Evolutionary conservation across 2,329 filamentous ascomycete genomes (phyloP).

Genomic region (Chaetomiaceae sp.): DNA sequence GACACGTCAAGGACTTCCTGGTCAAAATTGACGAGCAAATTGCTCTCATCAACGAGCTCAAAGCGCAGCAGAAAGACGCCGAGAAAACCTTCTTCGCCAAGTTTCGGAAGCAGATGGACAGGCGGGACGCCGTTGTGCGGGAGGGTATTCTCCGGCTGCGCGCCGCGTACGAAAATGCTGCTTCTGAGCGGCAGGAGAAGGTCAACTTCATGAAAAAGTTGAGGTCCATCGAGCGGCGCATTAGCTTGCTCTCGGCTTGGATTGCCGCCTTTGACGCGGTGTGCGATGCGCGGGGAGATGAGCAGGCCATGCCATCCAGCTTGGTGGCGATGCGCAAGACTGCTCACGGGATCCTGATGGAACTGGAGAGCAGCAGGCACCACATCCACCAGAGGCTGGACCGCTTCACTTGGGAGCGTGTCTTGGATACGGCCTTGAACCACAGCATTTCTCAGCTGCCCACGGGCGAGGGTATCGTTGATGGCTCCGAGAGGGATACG

Average conservation of each 20-base stretch:
- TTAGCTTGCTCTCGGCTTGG: conserved; percentile 84
- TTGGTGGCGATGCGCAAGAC: conserved; percentile 77
- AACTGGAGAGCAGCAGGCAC: conserved; percentile 84
- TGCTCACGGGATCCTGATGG: conserved; percentile 79
- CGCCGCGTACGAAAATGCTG: conserved; percentile 76
- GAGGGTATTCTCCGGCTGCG: conserved; percentile 80
- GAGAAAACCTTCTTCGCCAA: conserved; percentile 80
- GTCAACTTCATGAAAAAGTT: conserved; percentile 75
- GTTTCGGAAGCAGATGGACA: conserved; percentile 85
- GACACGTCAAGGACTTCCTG: conserved; percentile 97
- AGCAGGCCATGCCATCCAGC: conserved; percentile 63
- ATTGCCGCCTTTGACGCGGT: conserved; percentile 84
- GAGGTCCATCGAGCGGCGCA: conserved; percentile 77
- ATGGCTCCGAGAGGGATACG: conserved; percentile 64
- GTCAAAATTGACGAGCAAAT: conserved; percentile 99
- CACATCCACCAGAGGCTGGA: conserved; percentile 83
- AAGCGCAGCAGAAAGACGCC: conserved; percentile 85
- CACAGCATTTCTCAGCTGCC: conserved; percentile 77
- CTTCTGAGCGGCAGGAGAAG: conserved; percentile 72
- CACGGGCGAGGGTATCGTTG: conserved; percentile 60
- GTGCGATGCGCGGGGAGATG: conserved; percentile 66
- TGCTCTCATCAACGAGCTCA: conserved; percentile 91
- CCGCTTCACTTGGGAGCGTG: conserved; percentile 80
- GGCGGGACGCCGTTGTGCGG: conserved; percentile 67
- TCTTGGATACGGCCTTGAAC: conserved; percentile 80